phyloP scores from a whole-genome alignment of 2,329 filamentous ascomycete genomes.

The Pyrenochaeta sp. region DNA sequence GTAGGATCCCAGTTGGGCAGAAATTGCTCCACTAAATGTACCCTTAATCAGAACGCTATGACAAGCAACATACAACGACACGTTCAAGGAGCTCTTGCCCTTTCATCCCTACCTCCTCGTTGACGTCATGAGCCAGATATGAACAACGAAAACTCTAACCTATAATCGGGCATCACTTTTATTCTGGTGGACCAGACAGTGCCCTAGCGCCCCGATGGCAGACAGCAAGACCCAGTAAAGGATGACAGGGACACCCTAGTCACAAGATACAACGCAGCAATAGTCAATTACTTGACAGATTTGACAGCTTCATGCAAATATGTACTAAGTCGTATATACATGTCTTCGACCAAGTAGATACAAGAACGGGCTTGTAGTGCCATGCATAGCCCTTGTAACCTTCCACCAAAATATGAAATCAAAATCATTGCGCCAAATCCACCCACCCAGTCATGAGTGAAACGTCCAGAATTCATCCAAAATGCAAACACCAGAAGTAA shows the following conservation, averaged over 20 bases:
- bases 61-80: no score
- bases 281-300: not conserved
- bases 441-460: no score
- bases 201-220: no score
- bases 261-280: no score
- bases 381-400: not conserved
- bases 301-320: not conserved
- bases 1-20: not conserved
- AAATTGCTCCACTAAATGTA: not conserved
- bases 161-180: no score
- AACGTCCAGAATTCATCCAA: not conserved
- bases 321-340: constrained; percentile 1
- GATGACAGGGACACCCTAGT: no score
- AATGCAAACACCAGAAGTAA: not conserved
- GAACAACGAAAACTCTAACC: no score
- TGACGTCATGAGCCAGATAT: no score
- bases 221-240: no score
- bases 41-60: no score
- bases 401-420: not conserved
- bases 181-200: no score
- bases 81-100: not conserved
- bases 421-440: not conserved
- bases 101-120: not conserved
- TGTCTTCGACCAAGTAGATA: not conserved
- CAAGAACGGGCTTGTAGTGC: not conserved